phyloP scores from a whole-genome alignment of 2,329 filamentous ascomycete genomes.

The Penicillium sp. region DNA sequence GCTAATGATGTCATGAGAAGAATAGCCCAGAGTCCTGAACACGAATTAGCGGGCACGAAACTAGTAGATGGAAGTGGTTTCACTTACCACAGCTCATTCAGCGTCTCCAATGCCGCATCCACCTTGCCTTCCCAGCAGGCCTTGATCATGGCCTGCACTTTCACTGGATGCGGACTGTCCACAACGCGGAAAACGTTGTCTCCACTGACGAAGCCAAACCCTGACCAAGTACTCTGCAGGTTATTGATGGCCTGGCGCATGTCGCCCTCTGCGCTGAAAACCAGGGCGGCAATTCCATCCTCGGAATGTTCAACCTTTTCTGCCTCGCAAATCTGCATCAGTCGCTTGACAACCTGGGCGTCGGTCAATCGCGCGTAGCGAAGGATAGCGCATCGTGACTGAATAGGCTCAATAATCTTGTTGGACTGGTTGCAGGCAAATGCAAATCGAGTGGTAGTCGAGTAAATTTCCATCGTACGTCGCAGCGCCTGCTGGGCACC shows the following conservation, averaged over 20 bases:
- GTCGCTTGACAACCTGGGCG: constrained; percentile 79
- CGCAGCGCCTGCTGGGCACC: constrained; percentile 92
- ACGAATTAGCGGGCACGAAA: not conserved
- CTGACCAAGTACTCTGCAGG: constrained; percentile 83
- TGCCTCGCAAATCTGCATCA: constrained; percentile 87
- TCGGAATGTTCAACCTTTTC: constrained; percentile 88
- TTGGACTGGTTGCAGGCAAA: constrained; percentile 99
- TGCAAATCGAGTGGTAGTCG: constrained; percentile 89
- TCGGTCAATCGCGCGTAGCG: constrained; percentile 90
- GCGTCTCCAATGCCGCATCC: constrained; percentile 73
- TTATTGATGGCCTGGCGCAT: constrained; percentile 99
- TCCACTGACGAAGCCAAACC: constrained; percentile 93
- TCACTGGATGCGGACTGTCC: constrained; percentile 93
- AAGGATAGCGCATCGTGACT: constrained; percentile 92
- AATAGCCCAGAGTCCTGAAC: constrained; percentile 73
- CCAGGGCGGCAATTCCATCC: constrained; percentile 88
- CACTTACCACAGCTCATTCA: constrained; percentile 79
- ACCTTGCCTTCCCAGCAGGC: constrained; percentile 90
- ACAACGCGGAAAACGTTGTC: constrained; percentile 98
- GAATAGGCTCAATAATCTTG: constrained; percentile 98
- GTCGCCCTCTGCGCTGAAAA: constrained; percentile 95
- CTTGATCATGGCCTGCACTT: constrained; percentile 98
- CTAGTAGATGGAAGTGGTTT: not conserved
- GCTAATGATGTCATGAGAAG: constrained; percentile 97
- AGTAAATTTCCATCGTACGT: constrained; percentile 98